Percentiles rank a stretch among this genome's conserved stretches.
These are phyloP conservation scores for Tetracladium setigerum DNA, from an alignment of 495 filamentous ascomycete genomes.

Conservation along the genomic window DNA sequence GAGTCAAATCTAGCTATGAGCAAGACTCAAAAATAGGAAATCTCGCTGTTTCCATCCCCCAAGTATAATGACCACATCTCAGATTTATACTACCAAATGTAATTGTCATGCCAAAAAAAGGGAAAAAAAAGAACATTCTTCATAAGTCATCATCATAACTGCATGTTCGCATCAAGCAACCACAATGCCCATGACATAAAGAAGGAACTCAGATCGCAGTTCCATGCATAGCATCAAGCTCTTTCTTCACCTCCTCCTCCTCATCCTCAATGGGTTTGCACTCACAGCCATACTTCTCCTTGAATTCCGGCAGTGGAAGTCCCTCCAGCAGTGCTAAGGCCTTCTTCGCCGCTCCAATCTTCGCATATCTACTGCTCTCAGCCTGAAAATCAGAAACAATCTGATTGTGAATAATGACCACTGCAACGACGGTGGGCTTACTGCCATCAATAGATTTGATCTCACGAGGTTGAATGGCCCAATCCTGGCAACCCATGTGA, in stretches of 20 bases:
- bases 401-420: conserved; percentile 67
- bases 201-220: conserved; percentile 2
- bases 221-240: conserved; percentile 1
- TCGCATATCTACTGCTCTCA: conserved; percentile 61
- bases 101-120: too few relatives aligned
- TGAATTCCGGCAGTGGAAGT: conserved; percentile 52
- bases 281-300: conserved; percentile 50
- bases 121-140: too few relatives aligned
- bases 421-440: conserved; percentile 48
- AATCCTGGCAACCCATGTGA: conserved; percentile 39
- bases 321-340: conserved; percentile 53
- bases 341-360: conserved; percentile 61
- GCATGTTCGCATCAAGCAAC: too few relatives aligned
- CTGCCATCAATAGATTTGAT: conserved; percentile 19
- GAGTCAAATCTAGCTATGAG: too few relatives aligned
- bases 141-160: too few relatives aligned
- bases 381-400: conserved; percentile 55
- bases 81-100: too few relatives aligned
- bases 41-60: too few relatives aligned
- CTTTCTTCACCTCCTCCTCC: not conserved
- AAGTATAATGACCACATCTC: too few relatives aligned
- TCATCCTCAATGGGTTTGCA: conserved; percentile 33
- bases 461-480: conserved; percentile 31
- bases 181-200: not conserved
- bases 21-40: too few relatives aligned